Base-by-base conservation (phyloP, 108 stramenopile genomes). In the Cylindrotheca fusiformis region DNA sequence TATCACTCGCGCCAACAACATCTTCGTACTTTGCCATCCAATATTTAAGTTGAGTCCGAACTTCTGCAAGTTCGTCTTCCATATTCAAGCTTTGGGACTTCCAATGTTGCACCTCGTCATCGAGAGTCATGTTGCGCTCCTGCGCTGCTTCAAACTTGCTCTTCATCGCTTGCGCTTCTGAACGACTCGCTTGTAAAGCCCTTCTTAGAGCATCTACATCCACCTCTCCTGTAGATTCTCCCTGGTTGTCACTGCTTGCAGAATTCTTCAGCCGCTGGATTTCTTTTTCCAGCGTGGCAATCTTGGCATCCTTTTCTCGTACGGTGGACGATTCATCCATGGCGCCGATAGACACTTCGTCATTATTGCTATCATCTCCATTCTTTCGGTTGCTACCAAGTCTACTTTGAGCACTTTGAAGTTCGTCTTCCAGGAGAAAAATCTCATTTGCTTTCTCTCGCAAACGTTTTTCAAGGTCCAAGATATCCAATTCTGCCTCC, bases 21-120 rank as follows among this genome's bases (percentile, higher is more conserved):
- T 41, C 36, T 41, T 41, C 36, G 36, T 41, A 41, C 36, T 41
- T 41, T 6, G 36, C 36, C 36, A 41, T 41, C 36, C 36, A 41
- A 14, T 41, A 41, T 14, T 41, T 41, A 14, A 41, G 36, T 14
- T 41, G 36, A 14, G 36, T 41, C 14, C 36, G 36, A 10, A 41
- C 36, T 41, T 41, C 36, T 10, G 36, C 36, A 41, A 41, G 10
- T 41, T 41, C 36, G 14, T 41, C 36, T 41, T 41, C 36, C 36
- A 41, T 41, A 14, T 14, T 14, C 6, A 41, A 41, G 36, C 10
- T 14, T 41, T 41, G 36, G 14, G 36, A 41, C 36, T 41, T 41
- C 36, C 36, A 41, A 41, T 41, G 36, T 6, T 41, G 36, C 6
- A 41, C 36, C 14, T 41, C 36, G 6, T 41, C 36, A 10, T 41